A percentile compares a stretch with the other conserved stretches of the same genome.
Conservation (phyloP, 805 yeast species). For the Lipomyces yamanashiensis region DNA sequence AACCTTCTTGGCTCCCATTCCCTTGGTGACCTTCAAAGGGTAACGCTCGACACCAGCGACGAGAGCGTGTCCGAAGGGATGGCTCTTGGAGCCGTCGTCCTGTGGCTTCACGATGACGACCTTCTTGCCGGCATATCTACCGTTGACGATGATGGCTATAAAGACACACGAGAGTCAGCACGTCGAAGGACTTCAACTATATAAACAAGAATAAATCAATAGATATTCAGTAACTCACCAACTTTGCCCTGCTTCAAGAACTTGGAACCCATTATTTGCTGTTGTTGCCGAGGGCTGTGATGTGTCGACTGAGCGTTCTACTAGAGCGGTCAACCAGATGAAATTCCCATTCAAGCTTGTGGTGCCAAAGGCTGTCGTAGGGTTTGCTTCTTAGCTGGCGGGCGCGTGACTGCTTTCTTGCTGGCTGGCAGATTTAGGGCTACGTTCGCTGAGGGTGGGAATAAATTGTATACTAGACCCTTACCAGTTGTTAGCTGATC, state of each 20-base stretch:
- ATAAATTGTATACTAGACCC: not conserved
- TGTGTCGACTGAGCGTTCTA: constrained; percentile 10
- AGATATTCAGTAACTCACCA: constrained; percentile 65
- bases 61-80: constrained; percentile 98
- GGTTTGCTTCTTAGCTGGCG: not conserved
- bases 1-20: constrained; percentile 92
- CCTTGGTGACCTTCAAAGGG: constrained; percentile 95
- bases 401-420: constrained; percentile 29
- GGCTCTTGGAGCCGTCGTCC: constrained; percentile 98
- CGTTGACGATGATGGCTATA: constrained; percentile 96
- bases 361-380: not conserved
- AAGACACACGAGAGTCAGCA: not conserved
- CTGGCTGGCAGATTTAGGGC: not conserved
- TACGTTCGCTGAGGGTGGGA: too few species aligned
- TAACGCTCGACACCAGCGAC: constrained; percentile 99
- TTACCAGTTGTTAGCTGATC: not conserved
- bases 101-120: constrained; percentile 98
- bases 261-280: constrained; percentile 57
- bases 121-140: constrained; percentile 99
- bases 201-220: not conserved
- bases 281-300: constrained; percentile 1
- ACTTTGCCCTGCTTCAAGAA: constrained; percentile 99
- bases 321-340: constrained; percentile 6
- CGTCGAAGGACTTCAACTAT: not conserved
- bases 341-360: not conserved